phyloP scores from a whole-genome alignment of 176 grass and related monocot species.

The Phragmites australis region DNA sequence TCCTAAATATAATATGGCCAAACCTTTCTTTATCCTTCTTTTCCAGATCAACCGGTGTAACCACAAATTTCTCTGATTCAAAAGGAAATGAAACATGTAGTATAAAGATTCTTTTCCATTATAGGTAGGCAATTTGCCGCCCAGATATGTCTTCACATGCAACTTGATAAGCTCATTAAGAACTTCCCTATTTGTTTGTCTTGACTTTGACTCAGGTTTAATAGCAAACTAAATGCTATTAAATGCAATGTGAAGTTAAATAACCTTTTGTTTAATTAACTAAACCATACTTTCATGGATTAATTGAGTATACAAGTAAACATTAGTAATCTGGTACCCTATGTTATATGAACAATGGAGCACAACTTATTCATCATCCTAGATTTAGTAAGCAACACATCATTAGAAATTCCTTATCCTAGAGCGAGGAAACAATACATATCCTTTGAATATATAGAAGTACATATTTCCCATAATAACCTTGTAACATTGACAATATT shows the following conservation, averaged over 20 bases:
- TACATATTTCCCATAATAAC: too few relatives aligned
- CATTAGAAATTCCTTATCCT: not conserved
- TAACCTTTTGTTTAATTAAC: not conserved
- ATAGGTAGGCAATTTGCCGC: conserved; percentile 61
- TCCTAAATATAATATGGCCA: not conserved
- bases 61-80: conserved; percentile 57
- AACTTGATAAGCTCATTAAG: conserved; percentile 63
- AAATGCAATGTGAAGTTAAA: not conserved
- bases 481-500: too few relatives aligned
- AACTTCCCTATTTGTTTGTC: conserved; percentile 56
- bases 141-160: conserved; percentile 54
- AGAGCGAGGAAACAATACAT: not conserved
- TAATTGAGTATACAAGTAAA: not conserved
- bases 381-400: not conserved
- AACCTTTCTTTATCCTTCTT: conserved; percentile 59
- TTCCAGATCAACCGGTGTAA: conserved; percentile 59
- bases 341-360: too few relatives aligned
- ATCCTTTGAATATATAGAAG: too few relatives aligned
- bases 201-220: conserved; percentile 74
- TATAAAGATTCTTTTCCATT: conserved; percentile 91
- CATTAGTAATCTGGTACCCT: not conserved
- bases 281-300: not conserved
- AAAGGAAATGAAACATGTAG: conserved; percentile 81
- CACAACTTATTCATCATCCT: too few relatives aligned
- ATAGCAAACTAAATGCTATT: conserved; percentile 57